Conservation (phyloP, 2,329 filamentous ascomycete species). For the Alternaria incomplexa region DNA sequence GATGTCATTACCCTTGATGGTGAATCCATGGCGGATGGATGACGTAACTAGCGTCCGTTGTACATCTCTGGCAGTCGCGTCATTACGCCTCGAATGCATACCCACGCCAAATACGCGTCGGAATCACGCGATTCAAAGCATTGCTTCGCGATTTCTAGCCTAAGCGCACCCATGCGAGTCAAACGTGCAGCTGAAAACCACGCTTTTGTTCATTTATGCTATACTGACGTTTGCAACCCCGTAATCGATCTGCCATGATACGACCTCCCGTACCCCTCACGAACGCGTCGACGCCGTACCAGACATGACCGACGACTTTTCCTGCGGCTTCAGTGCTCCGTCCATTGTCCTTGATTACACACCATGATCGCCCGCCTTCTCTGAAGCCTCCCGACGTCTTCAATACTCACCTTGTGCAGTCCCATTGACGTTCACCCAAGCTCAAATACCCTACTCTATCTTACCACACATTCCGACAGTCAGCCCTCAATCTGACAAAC, state of each 20-base stretch:
- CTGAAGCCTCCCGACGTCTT: neutral
- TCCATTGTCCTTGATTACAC: neutral
- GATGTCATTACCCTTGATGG: neutral
- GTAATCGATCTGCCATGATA: neutral
- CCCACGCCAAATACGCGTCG: neutral
- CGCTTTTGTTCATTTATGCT: neutral
- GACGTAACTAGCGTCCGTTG: neutral
- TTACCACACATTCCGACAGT: neutral
- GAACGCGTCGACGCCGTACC: neutral
- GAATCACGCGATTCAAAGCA: neutral
- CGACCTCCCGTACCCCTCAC: neutral
- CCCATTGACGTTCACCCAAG: neutral
- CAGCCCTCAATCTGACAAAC: neutral
- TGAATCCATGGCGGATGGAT: neutral
- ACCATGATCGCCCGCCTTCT: neutral
- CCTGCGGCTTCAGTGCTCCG: neutral
- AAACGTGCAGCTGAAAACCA: neutral
- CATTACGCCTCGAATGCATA: neutral
- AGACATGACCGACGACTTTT: neutral
- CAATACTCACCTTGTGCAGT: neutral
- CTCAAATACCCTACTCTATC: neutral
- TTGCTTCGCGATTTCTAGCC: neutral
- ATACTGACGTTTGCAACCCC: neutral
- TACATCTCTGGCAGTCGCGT: neutral
- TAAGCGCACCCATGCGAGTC: neutral